Base-by-base conservation (phyloP, 345 rosid genomes). In the Pistacia atlantica region DNA sequence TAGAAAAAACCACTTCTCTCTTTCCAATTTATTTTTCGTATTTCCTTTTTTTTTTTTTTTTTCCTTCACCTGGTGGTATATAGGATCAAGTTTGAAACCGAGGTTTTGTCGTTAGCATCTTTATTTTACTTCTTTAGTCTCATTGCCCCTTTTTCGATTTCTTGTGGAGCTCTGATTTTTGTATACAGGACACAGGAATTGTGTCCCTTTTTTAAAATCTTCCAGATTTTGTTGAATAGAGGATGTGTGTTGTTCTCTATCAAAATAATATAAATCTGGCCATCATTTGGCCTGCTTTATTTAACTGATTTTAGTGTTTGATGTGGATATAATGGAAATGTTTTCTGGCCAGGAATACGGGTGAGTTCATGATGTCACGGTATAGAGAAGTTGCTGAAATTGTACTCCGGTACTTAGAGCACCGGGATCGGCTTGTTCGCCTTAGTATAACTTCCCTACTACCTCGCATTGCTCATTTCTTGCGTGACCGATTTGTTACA, bases 361-460 rank as follows among this genome's bases (percentile, higher is more conserved):
- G 99, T 35, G 99, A 97, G 80, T 97, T 97, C 82, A 97, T 96
- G 99, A 96, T 93, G 99, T 93, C 98, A 63, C 90, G 99, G 86
- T 92, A 97, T 79, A 88, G 93, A 83, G 99, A 97, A 89, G 99
- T 97, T 65, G 99, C 99, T 22, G 99, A 97, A 25, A 94, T 97
- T 83, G 97, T 97, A 77, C 89, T 97, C 72, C 91, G 92, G 87
- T 97, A 94, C 86, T 88, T 92, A 58, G 95, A 92, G 81, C 92
- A 94, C 80, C 89, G 89, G 79, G 97, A 97, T 87, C 94, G 93
- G 77, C 97, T 97, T 83, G 99, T 94, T 85, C 99, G 99, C 78
- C 95, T 94, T 72, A 94, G 99, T 89, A 97, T 97, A 86, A 97
- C 99, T 62, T 91, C 98, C 48, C 85, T 96, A 86, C 90, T 96